A percentile compares a stretch with the other conserved stretches of the same genome.
These are phyloP conservation scores for Corylus heterophylla DNA, from an alignment of 306 rosid species.

Conservation along the genomic window DNA sequence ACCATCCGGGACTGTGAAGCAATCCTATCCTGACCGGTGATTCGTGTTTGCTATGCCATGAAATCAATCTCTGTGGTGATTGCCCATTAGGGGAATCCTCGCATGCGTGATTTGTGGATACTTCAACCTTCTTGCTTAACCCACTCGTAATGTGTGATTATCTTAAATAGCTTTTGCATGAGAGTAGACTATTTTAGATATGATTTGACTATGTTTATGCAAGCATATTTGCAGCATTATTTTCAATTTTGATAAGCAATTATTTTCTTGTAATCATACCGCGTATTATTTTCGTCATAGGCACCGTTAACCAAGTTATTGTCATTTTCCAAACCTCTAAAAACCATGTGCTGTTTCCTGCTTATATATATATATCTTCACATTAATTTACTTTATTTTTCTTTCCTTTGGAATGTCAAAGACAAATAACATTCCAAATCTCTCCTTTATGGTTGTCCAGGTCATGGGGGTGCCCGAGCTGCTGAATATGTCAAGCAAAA, in stretches of 20 bases:
- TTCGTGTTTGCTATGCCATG: conserved; percentile 13
- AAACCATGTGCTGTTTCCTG: conserved; percentile 4
- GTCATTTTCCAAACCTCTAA: not conserved
- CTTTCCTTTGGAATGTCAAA: conserved; percentile 12
- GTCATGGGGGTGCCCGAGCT: conserved; percentile 97
- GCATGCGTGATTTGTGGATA: not conserved
- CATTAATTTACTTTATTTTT: not conserved
- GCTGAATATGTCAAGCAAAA: conserved; percentile 97
- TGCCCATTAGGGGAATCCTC: conserved; percentile 9
- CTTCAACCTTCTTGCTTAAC: conserved; percentile 19
- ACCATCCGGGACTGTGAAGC: not conserved
- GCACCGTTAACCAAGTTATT: not conserved
- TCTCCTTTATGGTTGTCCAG: conserved; percentile 46
- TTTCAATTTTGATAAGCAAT: not conserved
- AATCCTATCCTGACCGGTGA: not conserved
- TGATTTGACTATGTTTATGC: no score
- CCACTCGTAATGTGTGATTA: not conserved
- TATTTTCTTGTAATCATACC: not conserved
- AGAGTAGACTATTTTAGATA: not conserved
- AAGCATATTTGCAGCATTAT: no score
- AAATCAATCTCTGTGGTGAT: conserved; percentile 21
- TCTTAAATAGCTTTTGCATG: not conserved
- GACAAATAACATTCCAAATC: conserved; percentile 10
- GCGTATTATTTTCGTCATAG: not conserved
- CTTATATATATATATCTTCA: not conserved